Evolutionary conservation across 1,284 basidiomycete genomes (phyloP).

Genomic region (Irpex sp.): DNA sequence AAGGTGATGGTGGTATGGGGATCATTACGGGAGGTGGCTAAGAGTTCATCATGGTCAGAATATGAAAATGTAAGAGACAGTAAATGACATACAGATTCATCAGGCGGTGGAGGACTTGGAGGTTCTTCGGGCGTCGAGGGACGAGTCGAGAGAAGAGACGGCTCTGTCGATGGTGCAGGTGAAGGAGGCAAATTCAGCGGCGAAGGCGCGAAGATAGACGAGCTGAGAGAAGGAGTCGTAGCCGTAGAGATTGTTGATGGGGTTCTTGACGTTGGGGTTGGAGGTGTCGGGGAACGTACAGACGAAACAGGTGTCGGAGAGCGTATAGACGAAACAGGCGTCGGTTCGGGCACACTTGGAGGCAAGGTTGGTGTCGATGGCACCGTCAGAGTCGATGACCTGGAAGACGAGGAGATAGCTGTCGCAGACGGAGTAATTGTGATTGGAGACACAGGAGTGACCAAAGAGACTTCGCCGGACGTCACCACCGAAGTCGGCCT

Average conservation of each 20-base stretch:
- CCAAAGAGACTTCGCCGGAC: conserved; percentile 4
- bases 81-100: conserved; percentile 31
- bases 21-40: conserved; percentile 30
- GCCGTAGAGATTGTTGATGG: conserved; percentile 39
- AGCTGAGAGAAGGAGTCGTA: conserved; percentile 37
- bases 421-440: conserved; percentile 19
- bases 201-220: conserved; percentile 31
- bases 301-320: conserved; percentile 22
- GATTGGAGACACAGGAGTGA: conserved; percentile 15
- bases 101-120: conserved; percentile 15
- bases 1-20: conserved; percentile 35
- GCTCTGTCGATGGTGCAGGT: not conserved
- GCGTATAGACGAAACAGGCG: conserved; percentile 19
- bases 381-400: conserved; percentile 14
- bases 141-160: conserved; percentile 24
- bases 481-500: conserved; percentile 36
- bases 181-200: conserved; percentile 30
- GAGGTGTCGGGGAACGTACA: conserved; percentile 18
- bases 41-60: conserved; percentile 12
- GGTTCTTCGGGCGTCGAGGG: not conserved
- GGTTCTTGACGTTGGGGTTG: conserved; percentile 27
- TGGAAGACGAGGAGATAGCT: conserved; percentile 16
- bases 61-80: conserved; percentile 1
- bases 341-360: conserved; percentile 26
- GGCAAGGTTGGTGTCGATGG: conserved; percentile 26